Conservation (phyloP, 306 rosid genomes). For the Luffa aegyptiaca region DNA sequence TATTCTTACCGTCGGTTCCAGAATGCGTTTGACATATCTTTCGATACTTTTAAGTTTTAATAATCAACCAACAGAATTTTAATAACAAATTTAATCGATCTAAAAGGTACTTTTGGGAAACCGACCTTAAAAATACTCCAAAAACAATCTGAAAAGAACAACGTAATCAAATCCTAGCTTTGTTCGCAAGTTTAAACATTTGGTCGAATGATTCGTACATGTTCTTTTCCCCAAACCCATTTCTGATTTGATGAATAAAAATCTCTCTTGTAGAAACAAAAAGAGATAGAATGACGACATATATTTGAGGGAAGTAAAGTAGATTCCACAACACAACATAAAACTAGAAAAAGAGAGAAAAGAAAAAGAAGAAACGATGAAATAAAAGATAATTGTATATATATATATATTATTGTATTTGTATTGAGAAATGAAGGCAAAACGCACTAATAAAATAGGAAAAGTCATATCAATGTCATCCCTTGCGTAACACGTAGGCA, state of each 20-base stretch:
- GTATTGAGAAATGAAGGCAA: background rate
- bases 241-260: background rate
- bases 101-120: too few species aligned
- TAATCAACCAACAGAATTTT: too few species aligned
- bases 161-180: background rate
- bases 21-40: too few species aligned
- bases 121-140: background rate
- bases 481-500: conserved; percentile 9
- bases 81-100: too few species aligned
- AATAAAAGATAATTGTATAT: background rate
- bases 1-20: too few species aligned
- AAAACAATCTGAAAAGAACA: too few species aligned
- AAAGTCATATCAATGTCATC: background rate
- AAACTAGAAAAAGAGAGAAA: background rate
- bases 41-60: too few species aligned
- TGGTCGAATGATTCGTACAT: background rate
- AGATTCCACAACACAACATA: background rate
- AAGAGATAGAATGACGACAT: background rate
- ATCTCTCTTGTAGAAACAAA: background rate
- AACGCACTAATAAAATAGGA: background rate
- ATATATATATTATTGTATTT: background rate
- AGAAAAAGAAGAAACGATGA: background rate
- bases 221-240: background rate
- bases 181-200: background rate
- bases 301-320: background rate